phyloP scores from a whole-genome alignment of 768 basidiomycete genomes.

The Kwoniella dendrophila region DNA sequence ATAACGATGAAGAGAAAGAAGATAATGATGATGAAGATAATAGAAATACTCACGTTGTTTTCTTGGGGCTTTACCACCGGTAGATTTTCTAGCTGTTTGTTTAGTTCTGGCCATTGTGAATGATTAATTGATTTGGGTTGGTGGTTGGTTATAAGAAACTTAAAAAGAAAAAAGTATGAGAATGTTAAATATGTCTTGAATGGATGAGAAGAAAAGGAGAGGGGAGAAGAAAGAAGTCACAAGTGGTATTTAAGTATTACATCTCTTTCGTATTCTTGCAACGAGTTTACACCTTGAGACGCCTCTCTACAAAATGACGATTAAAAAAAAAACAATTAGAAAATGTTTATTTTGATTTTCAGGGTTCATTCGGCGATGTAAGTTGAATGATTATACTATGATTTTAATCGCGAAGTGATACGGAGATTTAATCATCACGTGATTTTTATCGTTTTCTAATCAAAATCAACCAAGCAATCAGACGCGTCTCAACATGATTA shows the following conservation, averaged over 20 bases:
- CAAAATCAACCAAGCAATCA: not conserved
- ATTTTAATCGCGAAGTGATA: constrained; percentile 2
- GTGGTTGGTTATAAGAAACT: constrained; percentile 8
- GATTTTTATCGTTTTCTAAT: constrained; percentile 3
- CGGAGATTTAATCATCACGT: constrained; percentile 6
- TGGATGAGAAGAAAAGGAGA: constrained; percentile 15
- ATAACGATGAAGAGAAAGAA: not conserved
- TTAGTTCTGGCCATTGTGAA: constrained; percentile 59
- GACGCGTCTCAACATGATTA: not conserved
- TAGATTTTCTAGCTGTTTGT: constrained; percentile 96
- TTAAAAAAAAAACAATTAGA: too few species aligned
- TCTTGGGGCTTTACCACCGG: constrained; percentile 71
- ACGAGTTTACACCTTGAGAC: not conserved
- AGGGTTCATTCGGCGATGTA: too few species aligned
- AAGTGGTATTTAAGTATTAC: constrained; percentile 17
- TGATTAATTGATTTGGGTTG: constrained; percentile 63
- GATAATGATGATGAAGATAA: constrained; percentile 6
- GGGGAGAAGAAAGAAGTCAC: not conserved
- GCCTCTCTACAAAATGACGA: too few species aligned
- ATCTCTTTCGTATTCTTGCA: not conserved
- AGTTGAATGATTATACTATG: too few species aligned
- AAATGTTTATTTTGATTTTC: too few species aligned
- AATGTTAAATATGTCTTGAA: not conserved
- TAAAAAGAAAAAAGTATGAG: not conserved
- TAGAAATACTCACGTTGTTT: constrained; percentile 55